Conservation (phyloP, 1,284 basidiomycete genomes). For the Ceratobasidium sp. region DNA sequence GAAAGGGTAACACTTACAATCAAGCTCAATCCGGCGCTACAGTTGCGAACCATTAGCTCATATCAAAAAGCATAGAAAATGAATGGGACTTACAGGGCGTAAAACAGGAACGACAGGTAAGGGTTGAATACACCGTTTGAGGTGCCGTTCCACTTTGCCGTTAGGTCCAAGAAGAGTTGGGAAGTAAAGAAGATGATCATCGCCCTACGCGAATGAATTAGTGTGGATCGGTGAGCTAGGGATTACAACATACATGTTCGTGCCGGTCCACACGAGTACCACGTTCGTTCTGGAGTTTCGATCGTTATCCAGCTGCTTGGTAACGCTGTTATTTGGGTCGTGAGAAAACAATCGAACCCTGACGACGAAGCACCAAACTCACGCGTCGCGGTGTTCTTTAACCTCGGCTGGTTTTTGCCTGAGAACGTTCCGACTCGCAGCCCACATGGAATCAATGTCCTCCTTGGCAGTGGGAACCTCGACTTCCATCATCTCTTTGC, state of each 20-base stretch:
- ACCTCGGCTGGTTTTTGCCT: slow-evolving; percentile 71
- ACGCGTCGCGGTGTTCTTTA: slow-evolving; percentile 82
- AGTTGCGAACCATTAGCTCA: slow-evolving; percentile 39
- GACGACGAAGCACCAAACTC: not conserved
- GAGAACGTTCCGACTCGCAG: slow-evolving; percentile 73
- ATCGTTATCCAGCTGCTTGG: slow-evolving; percentile 88
- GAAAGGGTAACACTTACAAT: slow-evolving; percentile 56
- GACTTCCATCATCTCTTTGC: slow-evolving; percentile 87
- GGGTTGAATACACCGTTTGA: slow-evolving; percentile 72
- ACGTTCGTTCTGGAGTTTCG: slow-evolving; percentile 85
- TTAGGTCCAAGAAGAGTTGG: slow-evolving; percentile 67
- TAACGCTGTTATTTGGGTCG: slow-evolving; percentile 58
- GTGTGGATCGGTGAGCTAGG: slow-evolving; percentile 36
- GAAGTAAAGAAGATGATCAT: slow-evolving; percentile 88
- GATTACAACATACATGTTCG: slow-evolving; percentile 71
- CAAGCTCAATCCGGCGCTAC: slow-evolving; percentile 78
- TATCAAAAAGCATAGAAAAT: not conserved
- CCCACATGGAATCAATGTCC: slow-evolving; percentile 88
- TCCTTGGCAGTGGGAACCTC: slow-evolving; percentile 82
- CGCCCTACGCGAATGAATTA: slow-evolving; percentile 57
- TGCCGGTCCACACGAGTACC: slow-evolving; percentile 85
- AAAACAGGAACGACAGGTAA: slow-evolving; percentile 85
- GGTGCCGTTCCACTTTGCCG: not conserved
- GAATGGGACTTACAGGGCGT: slow-evolving; percentile 70
- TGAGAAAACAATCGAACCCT: not conserved